Conservation (phyloP, 1,284 basidiomycete genomes). For the Marasmius tenuissimus region DNA sequence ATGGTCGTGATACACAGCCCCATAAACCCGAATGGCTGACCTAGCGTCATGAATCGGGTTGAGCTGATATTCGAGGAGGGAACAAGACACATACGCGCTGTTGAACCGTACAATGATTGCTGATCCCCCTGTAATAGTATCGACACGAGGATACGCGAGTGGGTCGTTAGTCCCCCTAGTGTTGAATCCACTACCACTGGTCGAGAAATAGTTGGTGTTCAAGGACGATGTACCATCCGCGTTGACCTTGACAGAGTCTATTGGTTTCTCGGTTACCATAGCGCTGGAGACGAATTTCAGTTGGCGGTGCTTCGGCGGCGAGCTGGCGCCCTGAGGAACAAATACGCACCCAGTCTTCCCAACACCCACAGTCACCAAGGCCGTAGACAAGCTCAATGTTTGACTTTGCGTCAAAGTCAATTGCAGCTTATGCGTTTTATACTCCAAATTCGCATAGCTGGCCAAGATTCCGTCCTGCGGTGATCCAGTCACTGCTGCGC, state of each 20-base stretch:
- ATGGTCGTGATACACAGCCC: slow-evolving; percentile 20
- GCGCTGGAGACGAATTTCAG: neutral
- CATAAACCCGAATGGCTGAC: slow-evolving; percentile 18
- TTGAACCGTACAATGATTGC: slow-evolving; percentile 13
- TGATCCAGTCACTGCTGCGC: slow-evolving; percentile 3
- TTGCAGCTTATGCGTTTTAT: slow-evolving; percentile 14
- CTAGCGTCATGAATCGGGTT: slow-evolving; percentile 2
- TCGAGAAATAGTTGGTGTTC: slow-evolving; percentile 13
- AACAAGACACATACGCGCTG: slow-evolving; percentile 13
- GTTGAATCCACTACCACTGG: slow-evolving; percentile 3
- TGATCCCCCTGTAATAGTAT: slow-evolving; percentile 13
- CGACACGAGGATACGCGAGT: slow-evolving; percentile 16
- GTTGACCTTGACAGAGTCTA: slow-evolving; percentile 10
- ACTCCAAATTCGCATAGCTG: slow-evolving; percentile 14
- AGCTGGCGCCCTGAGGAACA: neutral
- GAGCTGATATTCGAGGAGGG: neutral
- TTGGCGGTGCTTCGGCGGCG: neutral
- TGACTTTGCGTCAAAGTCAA: slow-evolving; percentile 13
- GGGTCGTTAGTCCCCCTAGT: slow-evolving; percentile 10
- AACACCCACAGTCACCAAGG: slow-evolving; percentile 4
- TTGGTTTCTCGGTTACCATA: slow-evolving; percentile 2
- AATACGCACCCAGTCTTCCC: neutral
- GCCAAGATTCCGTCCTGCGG: slow-evolving; percentile 15
- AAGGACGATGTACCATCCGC: slow-evolving; percentile 1
- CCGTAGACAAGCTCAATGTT: slow-evolving; percentile 12